These are phyloP conservation scores for Nymphaea thermarum DNA, from an alignment of 164 flowering plant genomes.

Conservation along the genomic window DNA sequence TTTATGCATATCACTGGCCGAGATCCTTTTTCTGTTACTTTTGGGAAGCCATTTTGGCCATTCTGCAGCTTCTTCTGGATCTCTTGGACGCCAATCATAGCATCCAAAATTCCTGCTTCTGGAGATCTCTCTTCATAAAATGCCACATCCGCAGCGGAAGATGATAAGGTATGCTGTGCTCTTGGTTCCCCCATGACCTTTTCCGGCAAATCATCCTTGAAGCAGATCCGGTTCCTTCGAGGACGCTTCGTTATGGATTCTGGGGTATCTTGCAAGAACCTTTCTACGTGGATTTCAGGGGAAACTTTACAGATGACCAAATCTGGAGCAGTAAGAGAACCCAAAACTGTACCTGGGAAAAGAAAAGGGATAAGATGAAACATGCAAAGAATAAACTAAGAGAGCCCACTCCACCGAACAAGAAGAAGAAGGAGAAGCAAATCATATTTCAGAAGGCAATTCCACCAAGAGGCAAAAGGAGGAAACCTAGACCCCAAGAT, in stretches of 20 bases:
- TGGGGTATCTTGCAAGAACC: slow-evolving; percentile 26
- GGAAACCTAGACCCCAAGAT: neutral
- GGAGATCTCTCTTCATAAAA: neutral
- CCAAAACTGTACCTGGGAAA: neutral
- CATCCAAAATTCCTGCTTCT: neutral
- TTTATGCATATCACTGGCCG: slow-evolving; percentile 30
- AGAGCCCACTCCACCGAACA: neutral
- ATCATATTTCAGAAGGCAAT: neutral
- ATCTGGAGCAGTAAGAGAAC: slow-evolving; percentile 40
- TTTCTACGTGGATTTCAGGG: slow-evolving; percentile 29
- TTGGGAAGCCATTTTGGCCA: neutral
- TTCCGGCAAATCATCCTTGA: slow-evolving; percentile 4
- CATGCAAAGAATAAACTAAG: neutral
- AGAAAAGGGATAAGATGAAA: neutral
- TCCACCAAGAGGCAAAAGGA: neutral
- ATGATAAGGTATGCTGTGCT: neutral
- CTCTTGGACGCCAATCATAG: neutral
- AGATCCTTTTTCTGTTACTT: neutral
- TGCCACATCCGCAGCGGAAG: neutral
- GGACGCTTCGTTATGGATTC: slow-evolving; percentile 16
- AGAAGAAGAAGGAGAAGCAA: neutral
- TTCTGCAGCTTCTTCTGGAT: neutral
- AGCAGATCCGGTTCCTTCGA: slow-evolving; percentile 10
- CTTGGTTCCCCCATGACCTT: neutral
- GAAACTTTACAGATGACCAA: slow-evolving; percentile 49